Conservation (phyloP, 2,329 filamentous ascomycete species). For the Lachnellula cervina region DNA sequence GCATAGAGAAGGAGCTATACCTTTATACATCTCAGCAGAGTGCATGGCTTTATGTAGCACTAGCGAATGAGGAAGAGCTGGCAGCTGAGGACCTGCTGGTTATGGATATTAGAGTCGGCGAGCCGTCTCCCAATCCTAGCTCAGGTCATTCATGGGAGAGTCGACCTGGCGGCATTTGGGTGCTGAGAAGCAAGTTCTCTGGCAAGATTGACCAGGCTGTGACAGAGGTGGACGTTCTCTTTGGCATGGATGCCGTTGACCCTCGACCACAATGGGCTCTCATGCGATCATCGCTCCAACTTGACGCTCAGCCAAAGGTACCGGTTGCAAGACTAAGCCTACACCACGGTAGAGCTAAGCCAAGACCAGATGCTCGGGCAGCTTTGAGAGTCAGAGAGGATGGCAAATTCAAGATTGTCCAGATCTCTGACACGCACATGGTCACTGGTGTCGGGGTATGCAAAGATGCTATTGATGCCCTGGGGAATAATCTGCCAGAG, state of each 20-base stretch:
- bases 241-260: constrained; percentile 72
- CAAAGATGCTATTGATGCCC: constrained; percentile 64
- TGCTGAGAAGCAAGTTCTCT: constrained; percentile 39
- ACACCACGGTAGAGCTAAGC: constrained; percentile 55
- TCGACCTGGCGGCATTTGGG: constrained; percentile 59
- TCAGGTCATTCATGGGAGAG: constrained; percentile 57
- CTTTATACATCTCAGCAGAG: constrained; percentile 57
- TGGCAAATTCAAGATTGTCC: constrained; percentile 92
- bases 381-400: constrained; percentile 66
- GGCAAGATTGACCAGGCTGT: constrained; percentile 48
- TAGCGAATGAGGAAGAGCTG: constrained; percentile 63
- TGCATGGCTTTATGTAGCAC: constrained; percentile 62
- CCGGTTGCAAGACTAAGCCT: constrained; percentile 35
- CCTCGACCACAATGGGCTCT: constrained; percentile 71
- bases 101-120: constrained; percentile 56
- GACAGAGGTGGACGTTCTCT: constrained; percentile 63
- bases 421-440: constrained; percentile 86
- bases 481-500: constrained; percentile 46
- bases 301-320: constrained; percentile 30
- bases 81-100: constrained; percentile 52
- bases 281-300: constrained; percentile 33
- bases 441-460: constrained; percentile 82
- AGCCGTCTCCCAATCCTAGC: constrained; percentile 48
- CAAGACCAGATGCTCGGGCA: constrained; percentile 36
- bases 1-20: constrained; percentile 65